A percentile compares a stretch with the other conserved stretches of the same genome.
Conservation (phyloP, 1,284 basidiomycete genomes). For the Tremellales sp. region DNA sequence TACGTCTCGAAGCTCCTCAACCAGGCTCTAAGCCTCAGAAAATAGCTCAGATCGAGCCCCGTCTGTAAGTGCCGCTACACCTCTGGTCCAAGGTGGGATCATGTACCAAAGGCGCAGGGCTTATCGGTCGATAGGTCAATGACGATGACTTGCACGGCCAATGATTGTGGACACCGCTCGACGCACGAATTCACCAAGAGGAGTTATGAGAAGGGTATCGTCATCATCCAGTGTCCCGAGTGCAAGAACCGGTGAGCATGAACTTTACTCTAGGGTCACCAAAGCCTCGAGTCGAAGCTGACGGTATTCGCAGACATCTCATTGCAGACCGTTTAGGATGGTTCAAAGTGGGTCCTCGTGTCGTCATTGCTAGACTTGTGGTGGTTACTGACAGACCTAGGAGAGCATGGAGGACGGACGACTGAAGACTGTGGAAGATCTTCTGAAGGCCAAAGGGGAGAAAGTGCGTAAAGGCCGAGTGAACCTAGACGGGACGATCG, state of each 20-base stretch:
- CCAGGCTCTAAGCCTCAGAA: conserved; percentile 16
- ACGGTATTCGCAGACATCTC: conserved; percentile 63
- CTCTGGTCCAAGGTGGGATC: neutral
- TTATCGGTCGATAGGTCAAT: conserved; percentile 51
- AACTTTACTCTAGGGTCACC: too few relatives aligned
- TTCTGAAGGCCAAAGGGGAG: conserved; percentile 73
- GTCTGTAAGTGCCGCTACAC: conserved; percentile 22
- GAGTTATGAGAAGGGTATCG: conserved; percentile 82
- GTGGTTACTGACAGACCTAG: conserved; percentile 35
- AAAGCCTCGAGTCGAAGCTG: neutral
- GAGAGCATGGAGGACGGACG: conserved; percentile 63
- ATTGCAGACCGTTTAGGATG: conserved; percentile 90
- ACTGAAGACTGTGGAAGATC: conserved; percentile 72
- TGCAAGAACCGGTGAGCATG: conserved; percentile 74
- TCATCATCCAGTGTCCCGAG: conserved; percentile 84
- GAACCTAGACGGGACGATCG: conserved; percentile 51
- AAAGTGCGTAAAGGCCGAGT: conserved; percentile 60
- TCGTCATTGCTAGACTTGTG: neutral
- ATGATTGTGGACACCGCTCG: conserved; percentile 72
- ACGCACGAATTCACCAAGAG: conserved; percentile 82
- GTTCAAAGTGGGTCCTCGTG: conserved; percentile 56
- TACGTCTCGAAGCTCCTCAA: conserved; percentile 21
- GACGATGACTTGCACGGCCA: conserved; percentile 84
- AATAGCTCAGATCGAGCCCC: conserved; percentile 38
- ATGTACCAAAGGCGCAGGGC: neutral